phyloP scores from a whole-genome alignment of 140 eudicot genomes.

The Anethum foeniculum region DNA sequence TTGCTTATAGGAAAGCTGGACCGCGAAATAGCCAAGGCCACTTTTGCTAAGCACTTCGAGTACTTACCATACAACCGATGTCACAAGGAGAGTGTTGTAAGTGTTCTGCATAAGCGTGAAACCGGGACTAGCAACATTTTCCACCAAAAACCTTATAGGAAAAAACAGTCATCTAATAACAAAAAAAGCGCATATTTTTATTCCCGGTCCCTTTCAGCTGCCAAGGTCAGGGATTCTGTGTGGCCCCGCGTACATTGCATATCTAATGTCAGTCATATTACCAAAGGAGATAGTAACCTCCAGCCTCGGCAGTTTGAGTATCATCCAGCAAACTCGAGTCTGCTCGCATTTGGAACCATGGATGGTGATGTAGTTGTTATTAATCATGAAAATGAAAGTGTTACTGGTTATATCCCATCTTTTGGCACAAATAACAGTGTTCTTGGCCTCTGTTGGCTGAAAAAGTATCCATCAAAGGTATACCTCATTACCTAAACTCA shows the following conservation, averaged over 20 bases:
- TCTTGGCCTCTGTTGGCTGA: conserved; percentile 89
- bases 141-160: conserved; percentile 23
- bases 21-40: conserved; percentile 38
- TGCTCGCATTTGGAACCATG: conserved; percentile 77
- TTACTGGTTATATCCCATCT: conserved; percentile 42
- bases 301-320: conserved; percentile 90
- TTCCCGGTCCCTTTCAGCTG: conserved; percentile 66
- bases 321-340: conserved; percentile 56
- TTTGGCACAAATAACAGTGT: conserved; percentile 37
- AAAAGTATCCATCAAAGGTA: conserved; percentile 67
- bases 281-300: conserved; percentile 27
- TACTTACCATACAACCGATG: conserved; percentile 55
- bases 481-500: conserved; percentile 11
- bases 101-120: conserved; percentile 61
- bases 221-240: conserved; percentile 59
- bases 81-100: conserved; percentile 50
- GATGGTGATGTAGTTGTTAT: conserved; percentile 73
- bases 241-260: conserved; percentile 48
- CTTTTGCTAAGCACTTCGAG: conserved; percentile 52
- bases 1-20: conserved; percentile 31
- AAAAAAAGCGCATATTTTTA: conserved; percentile 37
- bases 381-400: conserved; percentile 60
- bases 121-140: conserved; percentile 31
- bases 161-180: conserved; percentile 24
- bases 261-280: conserved; percentile 28